Percentiles rank a stretch among this genome's conserved stretches.
These are phyloP conservation scores for Termitomyces sp. DNA, from an alignment of 768 basidiomycete species.

Conservation along the genomic window DNA sequence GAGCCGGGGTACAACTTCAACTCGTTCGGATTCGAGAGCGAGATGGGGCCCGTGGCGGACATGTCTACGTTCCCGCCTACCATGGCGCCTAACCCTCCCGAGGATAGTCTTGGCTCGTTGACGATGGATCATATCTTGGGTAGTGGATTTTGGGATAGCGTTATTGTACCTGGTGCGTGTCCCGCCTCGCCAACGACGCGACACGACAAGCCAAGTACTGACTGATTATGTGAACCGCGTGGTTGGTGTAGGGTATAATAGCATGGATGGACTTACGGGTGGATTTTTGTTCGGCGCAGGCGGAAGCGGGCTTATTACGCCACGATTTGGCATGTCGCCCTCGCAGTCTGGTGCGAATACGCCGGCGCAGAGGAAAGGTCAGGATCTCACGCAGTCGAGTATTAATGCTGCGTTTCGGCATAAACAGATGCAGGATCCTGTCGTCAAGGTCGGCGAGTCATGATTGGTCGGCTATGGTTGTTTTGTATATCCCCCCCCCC, in stretches of 20 bases:
- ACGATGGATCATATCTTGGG: conserved; percentile 83
- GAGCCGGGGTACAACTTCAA: conserved; percentile 30
- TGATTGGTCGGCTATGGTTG: too few species aligned
- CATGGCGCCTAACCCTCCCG: conserved; percentile 53
- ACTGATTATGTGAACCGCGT: too few species aligned
- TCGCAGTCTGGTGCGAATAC: conserved; percentile 52
- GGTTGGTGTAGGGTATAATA: conserved; percentile 65
- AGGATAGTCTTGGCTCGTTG: conserved; percentile 40
- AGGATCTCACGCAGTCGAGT: conserved; percentile 35
- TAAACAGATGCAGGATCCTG: conserved; percentile 21
- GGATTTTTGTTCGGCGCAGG: conserved; percentile 84
- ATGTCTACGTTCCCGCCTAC: conserved; percentile 86
- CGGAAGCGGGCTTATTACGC: conserved; percentile 80
- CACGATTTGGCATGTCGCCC: conserved; percentile 56
- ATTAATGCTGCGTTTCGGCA: conserved; percentile 42
- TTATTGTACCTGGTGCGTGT: conserved; percentile 73
- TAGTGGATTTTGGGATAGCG: conserved; percentile 82
- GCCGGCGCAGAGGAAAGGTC: conserved; percentile 22
- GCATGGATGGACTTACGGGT: conserved; percentile 77
- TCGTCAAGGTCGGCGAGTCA: conserved; percentile 17
- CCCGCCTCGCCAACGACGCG: too few species aligned
- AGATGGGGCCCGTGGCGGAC: conserved; percentile 82
- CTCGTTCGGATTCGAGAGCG: conserved; percentile 70
- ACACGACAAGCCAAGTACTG: too few species aligned
- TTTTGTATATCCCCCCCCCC: too few species aligned